Evolutionary conservation across 108 stramenopile genomes (phyloP).

Genomic region (Skeletonema marinoi): DNA sequence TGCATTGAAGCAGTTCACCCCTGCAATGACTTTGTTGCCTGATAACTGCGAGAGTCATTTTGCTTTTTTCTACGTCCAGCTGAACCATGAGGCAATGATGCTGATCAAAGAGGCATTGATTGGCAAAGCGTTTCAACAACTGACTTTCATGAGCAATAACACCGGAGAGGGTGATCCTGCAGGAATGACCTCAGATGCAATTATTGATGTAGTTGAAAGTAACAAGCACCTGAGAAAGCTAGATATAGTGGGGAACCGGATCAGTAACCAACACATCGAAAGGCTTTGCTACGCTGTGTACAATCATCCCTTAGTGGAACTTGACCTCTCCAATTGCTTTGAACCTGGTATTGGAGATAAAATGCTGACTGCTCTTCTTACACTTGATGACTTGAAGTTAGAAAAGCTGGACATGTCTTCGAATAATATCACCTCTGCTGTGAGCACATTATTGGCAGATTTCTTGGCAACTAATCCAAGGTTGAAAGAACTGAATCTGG

Average conservation of each 20-base stretch:
- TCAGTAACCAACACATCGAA: background rate
- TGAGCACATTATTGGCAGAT: background rate
- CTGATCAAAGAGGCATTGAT: background rate
- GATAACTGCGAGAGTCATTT: background rate
- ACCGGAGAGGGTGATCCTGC: background rate
- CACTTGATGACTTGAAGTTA: background rate
- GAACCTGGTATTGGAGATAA: background rate
- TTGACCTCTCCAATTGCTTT: background rate
- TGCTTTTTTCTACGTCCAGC: background rate
- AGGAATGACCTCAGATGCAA: background rate
- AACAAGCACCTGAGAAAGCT: background rate
- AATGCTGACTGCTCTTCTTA: background rate
- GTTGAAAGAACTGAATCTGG: background rate
- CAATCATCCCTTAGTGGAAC: background rate
- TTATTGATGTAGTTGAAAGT: background rate
- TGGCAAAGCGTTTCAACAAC: background rate
- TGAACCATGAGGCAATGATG: background rate
- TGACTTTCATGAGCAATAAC: too few species aligned
- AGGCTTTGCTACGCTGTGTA: background rate
- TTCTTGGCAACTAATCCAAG: background rate
- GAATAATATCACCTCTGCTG: background rate
- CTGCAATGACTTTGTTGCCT: background rate
- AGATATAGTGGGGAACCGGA: background rate
- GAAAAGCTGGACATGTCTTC: background rate
- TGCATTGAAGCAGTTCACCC: background rate